These are phyloP conservation scores for Ilex asprella DNA, from an alignment of 257 asterid genomes.

Conservation along the genomic window DNA sequence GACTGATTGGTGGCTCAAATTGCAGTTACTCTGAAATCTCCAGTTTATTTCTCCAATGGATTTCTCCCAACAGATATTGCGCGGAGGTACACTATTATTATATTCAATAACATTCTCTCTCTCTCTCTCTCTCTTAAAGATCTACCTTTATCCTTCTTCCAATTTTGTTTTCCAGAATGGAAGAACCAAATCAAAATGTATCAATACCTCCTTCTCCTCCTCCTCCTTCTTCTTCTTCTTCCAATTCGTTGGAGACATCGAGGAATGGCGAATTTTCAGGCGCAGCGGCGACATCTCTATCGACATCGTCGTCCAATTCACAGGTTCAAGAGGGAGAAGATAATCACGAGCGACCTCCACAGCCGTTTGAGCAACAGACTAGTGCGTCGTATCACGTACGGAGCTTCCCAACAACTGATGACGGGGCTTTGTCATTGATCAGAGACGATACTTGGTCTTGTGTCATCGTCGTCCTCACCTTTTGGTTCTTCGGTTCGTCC, in stretches of 20 bases:
- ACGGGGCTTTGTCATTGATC: slow-evolving; percentile 12
- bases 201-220: too few relatives aligned
- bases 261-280: slow-evolving; percentile 18
- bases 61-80: not conserved
- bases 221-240: not conserved
- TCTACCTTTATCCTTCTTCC: not conserved
- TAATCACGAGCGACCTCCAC: slow-evolving; percentile 45
- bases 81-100: too few relatives aligned
- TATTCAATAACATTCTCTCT: not conserved
- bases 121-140: not conserved
- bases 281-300: slow-evolving; percentile 16
- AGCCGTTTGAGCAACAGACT: slow-evolving; percentile 46
- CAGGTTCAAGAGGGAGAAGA: slow-evolving; percentile 8
- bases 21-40: not conserved
- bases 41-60: not conserved
- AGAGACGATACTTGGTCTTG: slow-evolving; percentile 55
- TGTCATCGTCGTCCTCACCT: slow-evolving; percentile 39
- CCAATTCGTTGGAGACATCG: slow-evolving; percentile 13
- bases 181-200: not conserved
- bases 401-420: slow-evolving; percentile 5
- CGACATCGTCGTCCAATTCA: not conserved
- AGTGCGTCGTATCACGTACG: slow-evolving; percentile 12
- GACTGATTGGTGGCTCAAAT: not conserved
- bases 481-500: slow-evolving; percentile 46
- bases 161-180: slow-evolving; percentile 11